Evolutionary conservation across 352 stramenopile genomes (phyloP), one percentile per base, ranked within the genome.

Genomic region (Pythium aquatile): DNA sequence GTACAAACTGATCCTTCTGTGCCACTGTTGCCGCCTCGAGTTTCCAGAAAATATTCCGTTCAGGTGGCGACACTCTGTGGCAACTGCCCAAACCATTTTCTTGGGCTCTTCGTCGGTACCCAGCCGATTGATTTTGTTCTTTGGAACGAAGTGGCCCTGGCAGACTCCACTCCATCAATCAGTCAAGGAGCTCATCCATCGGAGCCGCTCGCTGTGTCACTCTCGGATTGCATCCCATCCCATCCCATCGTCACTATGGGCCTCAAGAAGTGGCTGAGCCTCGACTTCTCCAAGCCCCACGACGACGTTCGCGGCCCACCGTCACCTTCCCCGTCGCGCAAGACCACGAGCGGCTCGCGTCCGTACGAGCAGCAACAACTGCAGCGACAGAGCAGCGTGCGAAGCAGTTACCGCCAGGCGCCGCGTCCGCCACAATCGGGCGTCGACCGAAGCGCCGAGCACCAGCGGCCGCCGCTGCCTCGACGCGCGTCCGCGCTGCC

Each of bases 251-350:
- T 14, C 37, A 55, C 13, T 26, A 90, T 90, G 81, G 81, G 79
- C 5, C 67, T 90, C 24, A 90, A 85, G 70, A 77, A 86, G 57
- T 87, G 79, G 79, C 69, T 88, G 55, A 75, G 68, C 28, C 62
- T 82, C 46, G 76, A 80, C 59, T 73, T 85, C 64, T 78, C 77
- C 29, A 69, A 64, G 57, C 61, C 51, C 32, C 55, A 57, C 44
- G 48, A 51, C 42, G 29, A 24, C 52, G 37, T 33, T 24, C 49
- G 20, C 3, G 55, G 48, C 48, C 61, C 60, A 55, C 30, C 46
- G 55, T 48, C 53, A 29, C 52, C 58, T 53, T 48, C 55, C 42
- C 61, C 61, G 16, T 61, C 61, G 2, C 61, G 61, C 16, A 67
- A 67, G 48, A 46, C 56, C 55, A 69, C 62, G 55, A 17, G 54